phyloP scores from a whole-genome alignment of 441 rosid genomes.

The Corymbia citriodora region DNA sequence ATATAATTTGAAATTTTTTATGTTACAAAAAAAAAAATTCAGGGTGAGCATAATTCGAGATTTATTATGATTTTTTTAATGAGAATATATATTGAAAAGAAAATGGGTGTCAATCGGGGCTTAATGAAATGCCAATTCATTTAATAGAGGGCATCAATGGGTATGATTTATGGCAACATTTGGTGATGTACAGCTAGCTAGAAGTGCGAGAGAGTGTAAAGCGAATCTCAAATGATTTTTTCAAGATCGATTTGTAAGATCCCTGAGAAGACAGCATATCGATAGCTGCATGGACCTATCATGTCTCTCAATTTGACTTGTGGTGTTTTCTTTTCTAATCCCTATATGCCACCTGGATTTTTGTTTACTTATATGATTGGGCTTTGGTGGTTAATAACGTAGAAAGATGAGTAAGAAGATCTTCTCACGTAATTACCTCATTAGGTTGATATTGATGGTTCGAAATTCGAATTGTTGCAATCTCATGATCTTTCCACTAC shows the following conservation, averaged over 20 bases:
- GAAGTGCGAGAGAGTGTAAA: background rate
- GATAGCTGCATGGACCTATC: background rate
- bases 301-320: background rate
- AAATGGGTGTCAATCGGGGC: background rate
- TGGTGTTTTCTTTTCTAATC: background rate
- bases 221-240: background rate
- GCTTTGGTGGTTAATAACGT: background rate
- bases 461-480: rapidly evolving
- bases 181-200: background rate
- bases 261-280: background rate
- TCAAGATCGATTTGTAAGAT: background rate
- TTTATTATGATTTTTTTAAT: background rate
- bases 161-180: background rate
- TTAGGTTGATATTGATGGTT: background rate
- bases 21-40: too few relatives aligned
- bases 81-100: background rate
- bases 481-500: background rate
- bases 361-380: background rate
- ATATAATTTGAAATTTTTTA: rapidly evolving
- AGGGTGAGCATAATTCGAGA: background rate
- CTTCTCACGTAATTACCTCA: background rate
- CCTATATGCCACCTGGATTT: background rate
- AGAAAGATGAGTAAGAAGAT: background rate
- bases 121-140: background rate
- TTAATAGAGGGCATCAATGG: background rate